Evolutionary conservation across 163 green algal species (phyloP).

Genomic region (Chlamydomonas reinhardtii): DNA sequence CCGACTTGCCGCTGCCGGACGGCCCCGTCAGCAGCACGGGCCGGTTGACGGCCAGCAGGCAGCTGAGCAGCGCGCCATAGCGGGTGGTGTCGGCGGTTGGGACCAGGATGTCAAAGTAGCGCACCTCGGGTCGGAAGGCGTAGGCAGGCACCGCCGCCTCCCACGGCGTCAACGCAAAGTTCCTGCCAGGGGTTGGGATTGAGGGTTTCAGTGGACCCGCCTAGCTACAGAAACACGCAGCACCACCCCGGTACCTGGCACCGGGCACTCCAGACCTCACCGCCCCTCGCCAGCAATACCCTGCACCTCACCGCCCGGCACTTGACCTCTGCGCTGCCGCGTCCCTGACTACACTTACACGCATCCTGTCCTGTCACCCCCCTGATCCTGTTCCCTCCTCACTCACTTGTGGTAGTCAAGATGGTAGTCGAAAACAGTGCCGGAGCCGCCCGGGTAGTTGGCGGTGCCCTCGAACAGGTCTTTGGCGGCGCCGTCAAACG

Average conservation of each 20-base stretch:
- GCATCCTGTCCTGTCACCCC: no score
- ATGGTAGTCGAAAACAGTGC: slow-evolving; percentile 83
- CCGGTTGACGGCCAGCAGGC: slow-evolving; percentile 51
- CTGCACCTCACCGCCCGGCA: no score
- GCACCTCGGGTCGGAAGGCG: slow-evolving; percentile 67
- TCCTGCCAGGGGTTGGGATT: slow-evolving; percentile 21
- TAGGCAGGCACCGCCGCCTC: slow-evolving; percentile 72
- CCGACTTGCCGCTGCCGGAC: slow-evolving; percentile 80
- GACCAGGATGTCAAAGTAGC: slow-evolving; percentile 83
- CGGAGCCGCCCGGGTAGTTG: slow-evolving; percentile 61
- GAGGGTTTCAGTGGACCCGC: no score
- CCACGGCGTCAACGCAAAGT: slow-evolving; percentile 69
- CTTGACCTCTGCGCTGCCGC: no score
- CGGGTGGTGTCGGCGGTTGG: slow-evolving; percentile 82
- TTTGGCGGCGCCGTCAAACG: slow-evolving; percentile 55
- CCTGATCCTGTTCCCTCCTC: not conserved
- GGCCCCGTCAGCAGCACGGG: slow-evolving; percentile 74
- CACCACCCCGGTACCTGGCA: no score
- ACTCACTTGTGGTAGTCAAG: slow-evolving; percentile 63
- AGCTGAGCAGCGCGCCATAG: slow-evolving; percentile 74
- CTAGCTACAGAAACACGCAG: not conserved
- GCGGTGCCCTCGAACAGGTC: slow-evolving; percentile 59
- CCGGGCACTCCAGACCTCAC: no score
- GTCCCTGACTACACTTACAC: no score
- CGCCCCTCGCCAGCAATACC: no score